A percentile compares a stretch with the other conserved stretches of the same genome.
These are phyloP conservation scores for Prunus yedoensis DNA, from an alignment of 331 rosid species.

Conservation along the genomic window DNA sequence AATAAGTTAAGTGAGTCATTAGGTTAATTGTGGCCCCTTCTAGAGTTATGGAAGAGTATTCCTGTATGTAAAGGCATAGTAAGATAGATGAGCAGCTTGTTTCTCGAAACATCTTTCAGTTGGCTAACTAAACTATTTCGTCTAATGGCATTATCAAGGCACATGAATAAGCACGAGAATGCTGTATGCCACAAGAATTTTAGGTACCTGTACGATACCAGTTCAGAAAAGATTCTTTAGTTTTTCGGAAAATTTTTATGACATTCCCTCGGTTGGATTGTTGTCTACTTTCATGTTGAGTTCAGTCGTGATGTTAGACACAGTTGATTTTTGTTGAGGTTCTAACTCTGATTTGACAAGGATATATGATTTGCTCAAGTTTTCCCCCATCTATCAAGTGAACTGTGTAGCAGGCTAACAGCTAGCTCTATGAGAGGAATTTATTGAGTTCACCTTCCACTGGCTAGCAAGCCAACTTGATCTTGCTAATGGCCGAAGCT, in stretches of 20 bases:
- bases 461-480: too few relatives aligned
- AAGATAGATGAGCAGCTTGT: too few relatives aligned
- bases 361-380: too few relatives aligned
- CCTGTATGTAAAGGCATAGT: background rate
- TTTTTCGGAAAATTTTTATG: too few relatives aligned
- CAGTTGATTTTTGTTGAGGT: background rate
- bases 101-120: background rate
- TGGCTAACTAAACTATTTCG: background rate
- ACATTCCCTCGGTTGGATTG: background rate
- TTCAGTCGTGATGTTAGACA: background rate
- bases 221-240: background rate
- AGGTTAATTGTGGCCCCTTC: background rate
- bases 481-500: too few relatives aligned
- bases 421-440: too few relatives aligned
- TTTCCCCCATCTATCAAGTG: too few relatives aligned
- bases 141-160: background rate
- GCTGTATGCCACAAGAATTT: background rate
- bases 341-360: background rate
- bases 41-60: background rate
- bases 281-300: background rate
- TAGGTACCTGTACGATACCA: background rate
- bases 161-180: background rate
- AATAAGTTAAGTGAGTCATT: background rate
- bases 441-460: too few relatives aligned
- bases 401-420: too few relatives aligned